Conservation (phyloP, 495 filamentous ascomycete genomes). For the Cairneyella variabilis region DNA sequence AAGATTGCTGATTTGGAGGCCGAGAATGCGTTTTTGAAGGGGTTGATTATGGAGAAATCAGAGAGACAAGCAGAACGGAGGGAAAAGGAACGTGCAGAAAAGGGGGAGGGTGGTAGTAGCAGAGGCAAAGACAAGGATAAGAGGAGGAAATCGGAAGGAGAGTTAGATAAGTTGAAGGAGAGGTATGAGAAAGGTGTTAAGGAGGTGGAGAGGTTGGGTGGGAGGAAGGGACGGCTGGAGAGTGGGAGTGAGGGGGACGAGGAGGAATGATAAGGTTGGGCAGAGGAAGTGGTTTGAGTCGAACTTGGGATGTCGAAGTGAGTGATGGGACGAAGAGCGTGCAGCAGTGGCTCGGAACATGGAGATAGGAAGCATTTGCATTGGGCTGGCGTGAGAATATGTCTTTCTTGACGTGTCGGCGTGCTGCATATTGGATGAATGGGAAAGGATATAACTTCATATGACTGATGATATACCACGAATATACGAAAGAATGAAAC, state of each 20-base stretch:
- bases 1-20: constrained; percentile 81
- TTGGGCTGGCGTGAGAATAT: too few species aligned
- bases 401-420: too few species aligned
- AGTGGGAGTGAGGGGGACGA: neutral
- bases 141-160: neutral
- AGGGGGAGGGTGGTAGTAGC: neutral
- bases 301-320: too few species aligned
- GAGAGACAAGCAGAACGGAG: constrained; percentile 1
- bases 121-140: constrained; percentile 4
- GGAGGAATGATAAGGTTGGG: neutral
- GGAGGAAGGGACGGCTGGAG: neutral
- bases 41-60: constrained; percentile 85
- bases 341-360: too few species aligned
- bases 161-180: neutral
- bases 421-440: too few species aligned
- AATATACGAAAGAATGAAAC: too few species aligned
- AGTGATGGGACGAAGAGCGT: too few species aligned
- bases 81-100: neutral
- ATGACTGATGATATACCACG: too few species aligned
- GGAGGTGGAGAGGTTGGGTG: neutral
- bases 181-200: constrained; percentile 3
- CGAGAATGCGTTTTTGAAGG: constrained; percentile 95
- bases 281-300: neutral
- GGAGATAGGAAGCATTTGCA: too few species aligned
- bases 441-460: too few species aligned